These are phyloP conservation scores for Mycena leptocephala DNA, from an alignment of 768 basidiomycete genomes.

Conservation along the genomic window DNA sequence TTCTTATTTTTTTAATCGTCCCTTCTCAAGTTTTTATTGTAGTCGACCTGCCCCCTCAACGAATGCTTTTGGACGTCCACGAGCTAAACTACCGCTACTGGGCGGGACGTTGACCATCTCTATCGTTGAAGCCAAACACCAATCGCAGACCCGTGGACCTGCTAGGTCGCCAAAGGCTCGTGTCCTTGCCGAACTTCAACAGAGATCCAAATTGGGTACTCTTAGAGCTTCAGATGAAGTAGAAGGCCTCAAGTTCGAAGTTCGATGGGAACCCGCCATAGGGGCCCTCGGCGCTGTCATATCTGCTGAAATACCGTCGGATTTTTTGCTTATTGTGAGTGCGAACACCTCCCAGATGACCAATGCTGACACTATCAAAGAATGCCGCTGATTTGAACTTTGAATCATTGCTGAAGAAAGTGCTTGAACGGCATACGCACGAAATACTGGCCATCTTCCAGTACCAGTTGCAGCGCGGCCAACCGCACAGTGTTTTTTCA, in stretches of 20 bases:
- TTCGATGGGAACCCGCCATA: conserved; percentile 84
- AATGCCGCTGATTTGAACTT: conserved; percentile 82
- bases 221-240: conserved; percentile 81
- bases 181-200: conserved; percentile 75
- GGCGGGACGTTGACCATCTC: conserved; percentile 86
- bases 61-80: conserved; percentile 47
- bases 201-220: conserved; percentile 71
- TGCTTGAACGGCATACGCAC: conserved; percentile 78
- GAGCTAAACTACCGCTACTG: conserved; percentile 67
- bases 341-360: background rate
- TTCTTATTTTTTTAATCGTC: background rate
- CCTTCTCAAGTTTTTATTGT: background rate
- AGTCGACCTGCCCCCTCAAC: conserved; percentile 43
- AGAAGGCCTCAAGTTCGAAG: conserved; percentile 77
- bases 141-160: conserved; percentile 58
- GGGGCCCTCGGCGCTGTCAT: conserved; percentile 76
- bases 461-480: conserved; percentile 66
- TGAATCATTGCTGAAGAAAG: conserved; percentile 74
- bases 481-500: conserved; percentile 72
- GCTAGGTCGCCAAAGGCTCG: conserved; percentile 69
- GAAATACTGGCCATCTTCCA: conserved; percentile 75
- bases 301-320: conserved; percentile 60
- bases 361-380: conserved; percentile 49
- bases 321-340: conserved; percentile 73
- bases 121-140: conserved; percentile 67